Evolutionary conservation across 1,284 basidiomycete genomes (phyloP).

Genomic region (Retiboletus fuscus): DNA sequence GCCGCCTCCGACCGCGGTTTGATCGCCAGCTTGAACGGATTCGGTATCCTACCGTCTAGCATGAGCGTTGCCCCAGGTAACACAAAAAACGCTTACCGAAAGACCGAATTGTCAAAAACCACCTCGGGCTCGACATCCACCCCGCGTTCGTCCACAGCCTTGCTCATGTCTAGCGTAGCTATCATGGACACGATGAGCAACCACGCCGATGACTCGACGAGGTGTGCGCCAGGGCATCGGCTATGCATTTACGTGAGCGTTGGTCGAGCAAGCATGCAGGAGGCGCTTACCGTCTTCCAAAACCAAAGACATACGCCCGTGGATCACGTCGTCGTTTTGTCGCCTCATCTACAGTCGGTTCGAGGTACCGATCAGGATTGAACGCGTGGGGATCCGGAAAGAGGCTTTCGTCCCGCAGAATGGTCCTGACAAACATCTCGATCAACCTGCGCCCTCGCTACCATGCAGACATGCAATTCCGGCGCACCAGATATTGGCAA

Average conservation of each 20-base stretch:
- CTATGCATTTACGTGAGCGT: constrained; percentile 35
- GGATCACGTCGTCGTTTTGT: constrained; percentile 55
- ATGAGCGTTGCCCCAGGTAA: constrained; percentile 8
- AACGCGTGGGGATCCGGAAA: too few relatives aligned
- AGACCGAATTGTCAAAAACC: constrained; percentile 63
- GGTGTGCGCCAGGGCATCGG: constrained; percentile 62
- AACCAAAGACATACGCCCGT: constrained; percentile 64
- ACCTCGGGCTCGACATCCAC: constrained; percentile 58
- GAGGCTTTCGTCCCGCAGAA: too few relatives aligned
- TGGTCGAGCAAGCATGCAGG: too few relatives aligned
- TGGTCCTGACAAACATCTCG: too few relatives aligned
- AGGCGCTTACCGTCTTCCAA: constrained; percentile 62
- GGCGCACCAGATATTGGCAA: constrained; percentile 63
- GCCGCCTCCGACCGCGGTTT: constrained; percentile 62
- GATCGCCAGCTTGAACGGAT: constrained; percentile 60
- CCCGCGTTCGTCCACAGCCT: too few relatives aligned
- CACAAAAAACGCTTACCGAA: constrained; percentile 49
- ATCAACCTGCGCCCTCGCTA: too few relatives aligned
- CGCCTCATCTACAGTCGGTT: constrained; percentile 48
- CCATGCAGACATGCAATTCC: constrained; percentile 5
- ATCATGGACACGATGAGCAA: constrained; percentile 62
- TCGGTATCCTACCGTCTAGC: constrained; percentile 54
- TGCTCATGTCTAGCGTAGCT: constrained; percentile 64
- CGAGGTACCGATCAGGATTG: constrained; percentile 62
- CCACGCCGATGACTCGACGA: constrained; percentile 68